Evolutionary conservation across 768 basidiomycete genomes (phyloP), one percentile per base, ranked within the genome.

Genomic region (Boletales sp.): DNA sequence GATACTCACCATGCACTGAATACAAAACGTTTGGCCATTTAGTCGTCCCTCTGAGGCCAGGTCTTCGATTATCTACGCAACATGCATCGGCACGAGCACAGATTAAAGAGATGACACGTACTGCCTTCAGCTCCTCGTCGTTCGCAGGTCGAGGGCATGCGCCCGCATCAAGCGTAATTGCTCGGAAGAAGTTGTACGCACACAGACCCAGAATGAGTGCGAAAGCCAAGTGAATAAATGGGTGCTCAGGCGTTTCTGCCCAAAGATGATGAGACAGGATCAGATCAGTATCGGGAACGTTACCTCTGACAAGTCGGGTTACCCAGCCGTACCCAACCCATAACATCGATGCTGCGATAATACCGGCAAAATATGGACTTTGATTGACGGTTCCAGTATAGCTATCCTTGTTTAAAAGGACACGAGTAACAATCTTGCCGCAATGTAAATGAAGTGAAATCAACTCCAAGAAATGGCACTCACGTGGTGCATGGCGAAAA

Each of bases 11-110:
- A 98, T 92, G 70, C 95, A 98, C 51, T 86, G 82, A 44, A 99
- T 87, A 62, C 96, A 98, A 68, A 98, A 98, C 10, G 93, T 93
- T 66, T 94, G 93, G 1, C 95, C 94, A 65, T 97, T 98, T 25
- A 99, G 72, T 15, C 87, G 76, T 14, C 94, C 92, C 62, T 86
- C 83, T 10, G 87, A 86, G 13, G 94, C 90, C 15, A 98, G 74
- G 28, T 93, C 90, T 64, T 97, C 94, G 42, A 99, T 86, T 34
- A 90, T 81, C 91, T 94, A 17, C 15, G 8, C 35, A 21, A 28
- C 38, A 41, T n/a, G 31, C 44, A 35, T 52, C 30, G 52, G 38
- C 5, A 12, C 2, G 9, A 34, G 15, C 7, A 13, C 34, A 44
- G 21, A 39, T 18, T 10, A 6, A 9, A 21, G 9, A 46, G 1